Conservation (phyloP, 2,329 filamentous ascomycete genomes). For the Aspergillus floridensis region DNA sequence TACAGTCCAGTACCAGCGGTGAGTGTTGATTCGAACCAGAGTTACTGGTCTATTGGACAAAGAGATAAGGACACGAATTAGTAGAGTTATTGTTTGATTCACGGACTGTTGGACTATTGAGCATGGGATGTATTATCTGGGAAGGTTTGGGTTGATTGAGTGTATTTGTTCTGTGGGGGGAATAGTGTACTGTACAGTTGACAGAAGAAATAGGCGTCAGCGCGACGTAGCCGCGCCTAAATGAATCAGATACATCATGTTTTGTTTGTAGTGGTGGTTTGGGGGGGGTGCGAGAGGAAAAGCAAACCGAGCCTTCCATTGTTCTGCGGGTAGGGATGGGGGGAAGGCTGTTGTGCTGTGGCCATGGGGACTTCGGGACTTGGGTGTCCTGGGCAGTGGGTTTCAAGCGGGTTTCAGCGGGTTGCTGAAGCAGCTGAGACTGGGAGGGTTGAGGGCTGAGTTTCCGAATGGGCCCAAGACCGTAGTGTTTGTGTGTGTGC, state of each 20-base stretch:
- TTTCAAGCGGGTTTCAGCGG: conserved; percentile 9
- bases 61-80: too few species aligned
- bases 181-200: too few species aligned
- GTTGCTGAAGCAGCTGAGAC: neutral
- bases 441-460: neutral
- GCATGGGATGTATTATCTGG: too few species aligned
- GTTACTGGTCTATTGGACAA: too few species aligned
- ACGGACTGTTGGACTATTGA: too few species aligned
- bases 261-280: neutral
- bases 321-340: neutral
- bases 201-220: too few species aligned
- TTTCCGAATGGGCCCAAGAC: too few species aligned
- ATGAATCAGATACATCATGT: neutral
- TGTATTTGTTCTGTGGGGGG: too few species aligned
- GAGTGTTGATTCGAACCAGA: neutral
- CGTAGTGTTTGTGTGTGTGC: too few species aligned
- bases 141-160: neutral
- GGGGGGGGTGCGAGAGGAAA: neutral
- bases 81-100: too few species aligned
- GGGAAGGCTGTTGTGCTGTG: conserved; percentile 22
- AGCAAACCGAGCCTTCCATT: neutral
- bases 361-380: neutral
- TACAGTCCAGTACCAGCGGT: neutral
- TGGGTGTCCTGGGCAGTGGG: conserved; percentile 2
- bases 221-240: too few species aligned